These are phyloP conservation scores for Hypoxylon sp. DNA, from an alignment of 2,329 filamentous ascomycete genomes.

Conservation along the genomic window DNA sequence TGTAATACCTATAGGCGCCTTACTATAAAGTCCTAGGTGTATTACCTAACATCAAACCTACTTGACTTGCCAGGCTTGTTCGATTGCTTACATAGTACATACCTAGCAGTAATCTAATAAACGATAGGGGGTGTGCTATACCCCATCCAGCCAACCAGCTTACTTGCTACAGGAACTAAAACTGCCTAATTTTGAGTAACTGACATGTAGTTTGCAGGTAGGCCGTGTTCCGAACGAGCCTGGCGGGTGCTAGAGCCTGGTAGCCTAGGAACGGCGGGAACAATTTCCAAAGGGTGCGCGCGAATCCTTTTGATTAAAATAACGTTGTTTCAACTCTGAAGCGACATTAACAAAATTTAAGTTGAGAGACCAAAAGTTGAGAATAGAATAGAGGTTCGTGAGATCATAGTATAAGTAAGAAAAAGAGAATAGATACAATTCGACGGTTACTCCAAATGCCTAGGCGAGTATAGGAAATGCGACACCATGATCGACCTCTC, in stretches of 20 bases:
- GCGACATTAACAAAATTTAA: background rate
- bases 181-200: background rate
- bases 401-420: background rate
- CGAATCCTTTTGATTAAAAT: slow-evolving; percentile 31
- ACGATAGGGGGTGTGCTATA: background rate
- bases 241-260: background rate
- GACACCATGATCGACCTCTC: background rate
- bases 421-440: background rate
- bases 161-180: slow-evolving; percentile 2
- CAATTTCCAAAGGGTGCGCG: slow-evolving; percentile 14
- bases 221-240: slow-evolving; percentile 1
- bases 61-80: too few relatives aligned
- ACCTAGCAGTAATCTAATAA: too few relatives aligned
- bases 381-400: background rate
- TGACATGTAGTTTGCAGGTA: slow-evolving; percentile 20
- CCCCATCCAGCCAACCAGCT: slow-evolving; percentile 6
- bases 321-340: slow-evolving; percentile 33
- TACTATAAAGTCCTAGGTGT: too few relatives aligned
- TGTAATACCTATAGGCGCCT: too few relatives aligned
- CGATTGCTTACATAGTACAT: too few relatives aligned
- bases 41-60: too few relatives aligned
- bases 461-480: background rate
- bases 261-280: slow-evolving; percentile 23
- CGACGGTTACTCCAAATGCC: background rate
- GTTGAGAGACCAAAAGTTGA: background rate